Percentiles rank a stretch among this genome's conserved stretches.
phyloP scores from a whole-genome alignment of 257 asterid genomes.

The Fraxinus pennsylvanica region DNA sequence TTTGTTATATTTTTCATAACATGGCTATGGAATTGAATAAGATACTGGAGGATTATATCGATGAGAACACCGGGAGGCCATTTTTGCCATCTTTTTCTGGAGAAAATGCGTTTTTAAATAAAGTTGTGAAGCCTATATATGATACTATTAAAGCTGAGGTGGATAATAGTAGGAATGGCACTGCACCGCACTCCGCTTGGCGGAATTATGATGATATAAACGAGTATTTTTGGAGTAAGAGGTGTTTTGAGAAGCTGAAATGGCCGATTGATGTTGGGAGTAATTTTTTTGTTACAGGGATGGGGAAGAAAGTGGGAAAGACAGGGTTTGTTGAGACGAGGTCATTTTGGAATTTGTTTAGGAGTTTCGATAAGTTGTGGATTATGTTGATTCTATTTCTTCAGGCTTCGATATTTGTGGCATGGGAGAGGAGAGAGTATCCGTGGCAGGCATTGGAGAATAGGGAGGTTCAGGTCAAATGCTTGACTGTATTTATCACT shows the following conservation, averaged over 20 bases:
- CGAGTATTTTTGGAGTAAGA: constrained; percentile 93
- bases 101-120: constrained; percentile 67
- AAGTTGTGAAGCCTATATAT: constrained; percentile 82
- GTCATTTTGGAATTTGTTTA: constrained; percentile 85
- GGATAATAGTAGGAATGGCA: constrained; percentile 80
- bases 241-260: constrained; percentile 86
- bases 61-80: constrained; percentile 92
- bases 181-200: constrained; percentile 98
- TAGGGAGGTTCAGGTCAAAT: constrained; percentile 72
- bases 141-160: constrained; percentile 79
- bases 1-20: constrained; percentile 78
- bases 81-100: constrained; percentile 86
- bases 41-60: constrained; percentile 88
- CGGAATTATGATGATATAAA: constrained; percentile 93
- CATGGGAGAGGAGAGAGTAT: constrained; percentile 62
- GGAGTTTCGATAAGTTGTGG: constrained; percentile 98
- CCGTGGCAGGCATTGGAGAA: constrained; percentile 82
- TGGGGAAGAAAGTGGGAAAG: constrained; percentile 91
- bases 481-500: constrained; percentile 78
- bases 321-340: constrained; percentile 97
- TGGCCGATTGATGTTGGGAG: constrained; percentile 94
- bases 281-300: constrained; percentile 77
- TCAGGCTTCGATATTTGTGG: constrained; percentile 85
- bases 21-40: constrained; percentile 94
- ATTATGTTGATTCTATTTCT: constrained; percentile 81